phyloP scores from a whole-genome alignment of 805 yeast species.

The Saturnispora hagleri region DNA sequence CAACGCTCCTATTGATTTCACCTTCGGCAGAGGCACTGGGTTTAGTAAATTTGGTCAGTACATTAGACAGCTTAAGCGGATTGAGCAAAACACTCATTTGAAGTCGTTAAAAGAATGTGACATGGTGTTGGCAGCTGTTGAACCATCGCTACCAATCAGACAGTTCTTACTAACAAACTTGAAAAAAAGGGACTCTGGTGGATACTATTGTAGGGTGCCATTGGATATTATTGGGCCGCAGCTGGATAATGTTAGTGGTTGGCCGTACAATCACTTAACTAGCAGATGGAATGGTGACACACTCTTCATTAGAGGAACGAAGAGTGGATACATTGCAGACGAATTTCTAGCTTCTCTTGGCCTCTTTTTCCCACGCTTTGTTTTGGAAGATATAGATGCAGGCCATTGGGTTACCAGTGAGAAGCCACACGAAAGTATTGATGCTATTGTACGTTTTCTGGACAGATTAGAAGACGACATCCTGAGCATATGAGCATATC shows the following conservation, averaged over 20 bases:
- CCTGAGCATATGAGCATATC: conserved; percentile 1
- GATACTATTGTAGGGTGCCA: conserved; percentile 52
- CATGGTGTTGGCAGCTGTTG: conserved; percentile 50
- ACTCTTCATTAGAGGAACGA: conserved; percentile 69
- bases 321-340: conserved; percentile 73
- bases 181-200: conserved; percentile 31
- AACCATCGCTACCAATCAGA: conserved; percentile 48
- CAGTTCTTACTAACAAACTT: conserved; percentile 74
- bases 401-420: conserved; percentile 95
- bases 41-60: conserved; percentile 52
- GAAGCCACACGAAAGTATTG: conserved; percentile 69
- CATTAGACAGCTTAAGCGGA: conserved; percentile 49
- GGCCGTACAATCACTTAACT: conserved; percentile 57
- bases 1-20: conserved; percentile 73
- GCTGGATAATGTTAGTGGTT: conserved; percentile 59
- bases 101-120: conserved; percentile 60
- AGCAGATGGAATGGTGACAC: conserved; percentile 62
- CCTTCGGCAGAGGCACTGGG: conserved; percentile 32
- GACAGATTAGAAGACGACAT: neutral
- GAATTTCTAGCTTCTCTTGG: conserved; percentile 70
- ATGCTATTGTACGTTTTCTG: conserved; percentile 46
- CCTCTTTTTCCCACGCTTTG: conserved; percentile 68
- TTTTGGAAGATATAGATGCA: conserved; percentile 61
- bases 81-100: conserved; percentile 38
- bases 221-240: conserved; percentile 57